Evolutionary conservation across 2,329 filamentous ascomycete genomes (phyloP), one percentile per base, ranked within the genome.

Genomic region (Fusarium torulosum): DNA sequence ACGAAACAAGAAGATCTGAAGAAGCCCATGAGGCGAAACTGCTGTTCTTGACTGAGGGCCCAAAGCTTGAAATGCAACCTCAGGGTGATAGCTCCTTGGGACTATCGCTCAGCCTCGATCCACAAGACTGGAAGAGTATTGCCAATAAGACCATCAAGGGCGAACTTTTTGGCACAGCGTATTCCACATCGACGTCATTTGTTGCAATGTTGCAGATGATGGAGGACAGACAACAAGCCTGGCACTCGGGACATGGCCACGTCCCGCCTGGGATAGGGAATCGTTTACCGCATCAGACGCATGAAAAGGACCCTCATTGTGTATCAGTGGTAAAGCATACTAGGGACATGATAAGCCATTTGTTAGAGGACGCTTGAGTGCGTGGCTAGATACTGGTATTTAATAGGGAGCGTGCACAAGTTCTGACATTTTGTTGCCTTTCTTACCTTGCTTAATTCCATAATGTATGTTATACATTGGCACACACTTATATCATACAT

Each of bases 251-350:
- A 1, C 44, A 46, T 4, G 27, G 59, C 7, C 54, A 53, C 27
- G 31, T 58, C 10, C 53, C 47, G 2, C 52, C 31, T 5, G 58
- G 63, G 7, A 63, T 59, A 19, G 65, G 42, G 1, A 53, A 43
- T 15, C 40, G 37, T 6, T 21, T 61, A 49, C 29, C 47, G 4
- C 61, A 68, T 33, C 66, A 69, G 33, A 43, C 40, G 13, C 53
- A 59, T 31, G 63, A 56, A 20, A 70, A 70, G 23, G 72, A 74
- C 17, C 72, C 72, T 1, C 51, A 67, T 47, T 74, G 72, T 27
- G 67, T 74, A 4, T 69, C 53, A 43, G 20, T 74, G 20, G 59
- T 74, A 7, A 74, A 66, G n/a, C 72, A 74, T 38, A 72, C 70
- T 1, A 73, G 54, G 40, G 60, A 45, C 11, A 63, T 71, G 53